Percentiles rank a stretch among this genome's conserved stretches.
These are phyloP conservation scores for Acanthamoeba healyi DNA, from an alignment of 208 protist species.

Conservation along the genomic window DNA sequence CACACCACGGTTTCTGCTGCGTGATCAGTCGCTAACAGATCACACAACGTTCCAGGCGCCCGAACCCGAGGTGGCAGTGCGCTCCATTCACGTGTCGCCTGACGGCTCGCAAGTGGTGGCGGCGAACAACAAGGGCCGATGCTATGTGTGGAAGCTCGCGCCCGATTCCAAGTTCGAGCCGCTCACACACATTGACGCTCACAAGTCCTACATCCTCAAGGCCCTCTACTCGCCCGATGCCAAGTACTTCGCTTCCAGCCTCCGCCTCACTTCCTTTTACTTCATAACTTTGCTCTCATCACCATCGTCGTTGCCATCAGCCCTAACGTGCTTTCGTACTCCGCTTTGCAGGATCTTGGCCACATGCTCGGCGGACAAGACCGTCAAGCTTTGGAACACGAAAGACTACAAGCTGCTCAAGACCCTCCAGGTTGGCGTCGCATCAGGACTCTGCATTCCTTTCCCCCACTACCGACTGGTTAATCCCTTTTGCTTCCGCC, in stretches of 20 bases:
- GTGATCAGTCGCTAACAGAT: not conserved
- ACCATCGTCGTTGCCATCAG: no score
- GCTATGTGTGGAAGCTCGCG: conserved; percentile 84
- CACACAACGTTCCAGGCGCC: conserved; percentile 76
- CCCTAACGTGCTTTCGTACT: no score
- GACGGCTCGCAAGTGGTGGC: conserved; percentile 87
- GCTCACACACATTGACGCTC: conserved; percentile 81
- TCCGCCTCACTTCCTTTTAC: no score
- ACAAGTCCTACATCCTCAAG: conserved; percentile 91
- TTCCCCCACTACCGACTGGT: no score
- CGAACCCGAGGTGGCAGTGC: conserved; percentile 87
- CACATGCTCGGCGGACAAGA: conserved; percentile 92
- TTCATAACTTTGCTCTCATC: no score
- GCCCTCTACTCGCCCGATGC: conserved; percentile 88
- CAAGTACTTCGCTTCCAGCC: no score
- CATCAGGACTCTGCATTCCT: no score
- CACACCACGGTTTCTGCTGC: not conserved
- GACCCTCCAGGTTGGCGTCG: conserved; percentile 65
- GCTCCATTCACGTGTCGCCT: conserved; percentile 82
- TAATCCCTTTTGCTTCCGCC: no score
- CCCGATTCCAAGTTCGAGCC: conserved; percentile 76
- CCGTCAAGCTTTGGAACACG: conserved; percentile 91
- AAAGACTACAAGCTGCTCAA: conserved; percentile 80
- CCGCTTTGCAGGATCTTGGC: conserved; percentile 86
- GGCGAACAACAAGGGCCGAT: conserved; percentile 88